Evolutionary conservation across 208 protist genomes (phyloP).

Genomic region (Crithidia fasciculata): DNA sequence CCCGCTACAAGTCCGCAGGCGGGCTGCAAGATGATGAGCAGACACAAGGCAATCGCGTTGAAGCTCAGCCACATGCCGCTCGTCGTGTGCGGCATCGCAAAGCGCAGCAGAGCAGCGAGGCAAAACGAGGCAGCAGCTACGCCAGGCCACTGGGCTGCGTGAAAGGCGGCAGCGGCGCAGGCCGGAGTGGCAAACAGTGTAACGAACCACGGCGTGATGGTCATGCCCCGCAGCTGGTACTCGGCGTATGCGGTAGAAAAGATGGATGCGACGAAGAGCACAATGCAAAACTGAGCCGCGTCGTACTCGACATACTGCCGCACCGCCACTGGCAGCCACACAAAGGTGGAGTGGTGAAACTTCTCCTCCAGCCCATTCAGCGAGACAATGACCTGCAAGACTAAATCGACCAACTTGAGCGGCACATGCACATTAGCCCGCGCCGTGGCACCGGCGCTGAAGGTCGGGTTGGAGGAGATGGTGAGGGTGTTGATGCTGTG

Average conservation of each 20-base stretch:
- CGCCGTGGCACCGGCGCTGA: neutral
- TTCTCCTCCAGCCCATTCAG: slow-evolving; percentile 73
- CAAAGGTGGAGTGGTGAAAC: slow-evolving; percentile 74
- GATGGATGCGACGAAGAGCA: slow-evolving; percentile 57
- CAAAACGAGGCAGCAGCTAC: slow-evolving; percentile 17
- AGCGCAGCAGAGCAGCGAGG: slow-evolving; percentile 18
- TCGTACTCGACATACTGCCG: slow-evolving; percentile 63
- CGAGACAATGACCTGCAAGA: slow-evolving; percentile 44
- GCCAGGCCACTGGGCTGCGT: slow-evolving; percentile 27
- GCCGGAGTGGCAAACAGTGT: slow-evolving; percentile 33
- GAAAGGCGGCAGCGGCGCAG: slow-evolving; percentile 19
- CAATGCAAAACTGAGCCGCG: slow-evolving; percentile 61
- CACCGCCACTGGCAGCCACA: slow-evolving; percentile 55
- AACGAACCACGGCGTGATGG: slow-evolving; percentile 43
- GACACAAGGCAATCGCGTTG: slow-evolving; percentile 58
- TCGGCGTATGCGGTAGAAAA: slow-evolving; percentile 63
- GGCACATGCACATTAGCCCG: neutral
- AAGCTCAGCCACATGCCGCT: slow-evolving; percentile 53
- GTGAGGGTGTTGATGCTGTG: slow-evolving; percentile 64
- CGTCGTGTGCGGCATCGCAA: slow-evolving; percentile 8
- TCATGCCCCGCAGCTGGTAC: slow-evolving; percentile 52
- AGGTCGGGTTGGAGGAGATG: slow-evolving; percentile 39
- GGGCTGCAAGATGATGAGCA: slow-evolving; percentile 63
- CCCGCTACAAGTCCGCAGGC: slow-evolving; percentile 56
- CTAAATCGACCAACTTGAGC: slow-evolving; percentile 12